Evolutionary conservation across 1,284 basidiomycete genomes (phyloP), one percentile per base, ranked within the genome.

Genomic region (Marasmius tenuissimus): DNA sequence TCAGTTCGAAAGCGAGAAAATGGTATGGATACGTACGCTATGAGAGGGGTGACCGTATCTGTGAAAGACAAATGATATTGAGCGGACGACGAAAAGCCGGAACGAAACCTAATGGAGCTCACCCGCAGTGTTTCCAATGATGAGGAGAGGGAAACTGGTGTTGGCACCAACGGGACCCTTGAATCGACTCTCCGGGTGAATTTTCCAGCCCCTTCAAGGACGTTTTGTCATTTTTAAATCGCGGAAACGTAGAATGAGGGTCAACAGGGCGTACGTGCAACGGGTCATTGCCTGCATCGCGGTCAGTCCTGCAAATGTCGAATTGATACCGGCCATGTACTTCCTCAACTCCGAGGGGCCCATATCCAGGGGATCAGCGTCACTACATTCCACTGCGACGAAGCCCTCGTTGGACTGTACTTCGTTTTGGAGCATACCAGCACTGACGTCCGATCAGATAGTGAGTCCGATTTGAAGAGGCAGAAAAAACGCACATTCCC

Each of bases 11-110:
- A 14, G n/a, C n/a, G 40, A 37, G 9, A 59, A 10, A 2, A 51
- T 2, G 39, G 51, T 34, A 22, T 27, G 27, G 20, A 65, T 48
- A 62, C 71, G 63, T 65, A 75, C 74, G 65, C 65, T 51, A 58
- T 66, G 10, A 76, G 62, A 20, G 75, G 75, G 49, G 79, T 78
- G 0, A 78, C 76, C 4, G 80, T 79, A 67, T 81, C 79, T 80
- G 45, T n/a, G 52, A 8, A 27, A 50, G 10, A 38, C 57, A 9
- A n/a, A 10, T 35, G 39, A 1, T 14, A 1, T 11, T 16, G 11
- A 22, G 10, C 27, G 34, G 22, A 34, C 37, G 9, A 18, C 40
- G 47, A 7, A 45, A 34, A 5, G 40, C 27, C 27, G 27, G 27
- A 27, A 27, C 4, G 27, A 27, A 27, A 27, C 22, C 12, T 14